These are phyloP conservation scores for Chamaecyparis obtusa DNA, from an alignment of 75 land plant species.

Conservation along the genomic window DNA sequence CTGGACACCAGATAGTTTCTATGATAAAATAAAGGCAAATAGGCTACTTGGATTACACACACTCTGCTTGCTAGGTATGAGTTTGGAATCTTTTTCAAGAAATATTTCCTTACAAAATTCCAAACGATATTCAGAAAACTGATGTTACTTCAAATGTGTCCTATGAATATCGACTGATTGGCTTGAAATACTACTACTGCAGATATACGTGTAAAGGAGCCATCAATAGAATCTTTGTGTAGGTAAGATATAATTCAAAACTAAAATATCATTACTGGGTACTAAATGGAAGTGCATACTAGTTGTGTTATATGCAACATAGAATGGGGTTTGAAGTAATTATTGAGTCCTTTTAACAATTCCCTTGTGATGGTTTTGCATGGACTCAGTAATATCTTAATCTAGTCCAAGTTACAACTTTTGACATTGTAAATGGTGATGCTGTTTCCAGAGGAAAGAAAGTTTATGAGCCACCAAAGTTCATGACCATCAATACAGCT, in stretches of 20 bases:
- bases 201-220: slow-evolving; percentile 99
- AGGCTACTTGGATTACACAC: slow-evolving; percentile 83
- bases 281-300: neutral
- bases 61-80: slow-evolving; percentile 83
- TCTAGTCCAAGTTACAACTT: neutral
- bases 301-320: neutral
- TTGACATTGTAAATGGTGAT: slow-evolving; percentile 4
- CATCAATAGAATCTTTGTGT: slow-evolving; percentile 83
- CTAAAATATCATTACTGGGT: neutral
- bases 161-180: neutral
- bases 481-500: slow-evolving; percentile 88
- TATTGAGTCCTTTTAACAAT: neutral
- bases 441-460: slow-evolving; percentile 73
- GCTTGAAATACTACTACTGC: slow-evolving; percentile 16
- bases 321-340: neutral
- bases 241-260: slow-evolving; percentile 42
- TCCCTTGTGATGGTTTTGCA: neutral
- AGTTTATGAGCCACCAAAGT: slow-evolving; percentile 87
- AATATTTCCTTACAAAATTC: neutral
- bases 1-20: slow-evolving; percentile 96
- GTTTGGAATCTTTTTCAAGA: neutral
- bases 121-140: neutral
- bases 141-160: neutral
- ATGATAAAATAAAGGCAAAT: slow-evolving; percentile 84
- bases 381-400: neutral